These are phyloP conservation scores for Barnettozyma populi DNA, from an alignment of 805 yeast genomes.

Conservation along the genomic window DNA sequence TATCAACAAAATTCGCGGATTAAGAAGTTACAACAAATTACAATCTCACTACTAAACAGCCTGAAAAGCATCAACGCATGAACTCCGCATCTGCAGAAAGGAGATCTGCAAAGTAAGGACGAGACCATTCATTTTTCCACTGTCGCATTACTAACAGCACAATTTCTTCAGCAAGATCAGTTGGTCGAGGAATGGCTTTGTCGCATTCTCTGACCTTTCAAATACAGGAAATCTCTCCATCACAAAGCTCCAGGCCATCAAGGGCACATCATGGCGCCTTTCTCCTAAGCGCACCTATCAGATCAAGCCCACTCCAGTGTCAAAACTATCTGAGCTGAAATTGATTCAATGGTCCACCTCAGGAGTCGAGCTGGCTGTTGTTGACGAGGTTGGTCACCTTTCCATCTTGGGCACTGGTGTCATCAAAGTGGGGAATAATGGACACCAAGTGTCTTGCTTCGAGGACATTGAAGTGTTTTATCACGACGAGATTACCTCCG, in stretches of 20 bases:
- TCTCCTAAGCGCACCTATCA: conserved; percentile 21
- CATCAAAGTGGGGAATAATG: conserved; percentile 29
- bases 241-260: conserved; percentile 46
- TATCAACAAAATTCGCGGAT: background rate
- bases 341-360: conserved; percentile 68
- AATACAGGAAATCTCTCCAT: conserved; percentile 30
- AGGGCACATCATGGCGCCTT: conserved; percentile 77
- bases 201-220: conserved; percentile 57
- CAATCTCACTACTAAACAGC: background rate
- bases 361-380: conserved; percentile 76
- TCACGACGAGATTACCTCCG: conserved; percentile 30
- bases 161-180: conserved; percentile 15
- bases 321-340: conserved; percentile 31
- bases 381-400: conserved; percentile 67
- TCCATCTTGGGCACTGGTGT: conserved; percentile 52
- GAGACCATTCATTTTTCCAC: too few relatives aligned
- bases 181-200: conserved; percentile 83
- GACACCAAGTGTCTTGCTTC: conserved; percentile 22
- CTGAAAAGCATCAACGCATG: background rate
- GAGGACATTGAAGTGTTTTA: conserved; percentile 27
- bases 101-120: background rate
- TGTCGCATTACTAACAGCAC: background rate
- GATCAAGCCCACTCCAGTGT: conserved; percentile 22
- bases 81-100: background rate
- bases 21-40: background rate